Percentiles rank a stretch among this genome's conserved stretches.
These are phyloP conservation scores for Tarenaya hassleriana DNA, from an alignment of 345 rosid genomes.

Conservation along the genomic window DNA sequence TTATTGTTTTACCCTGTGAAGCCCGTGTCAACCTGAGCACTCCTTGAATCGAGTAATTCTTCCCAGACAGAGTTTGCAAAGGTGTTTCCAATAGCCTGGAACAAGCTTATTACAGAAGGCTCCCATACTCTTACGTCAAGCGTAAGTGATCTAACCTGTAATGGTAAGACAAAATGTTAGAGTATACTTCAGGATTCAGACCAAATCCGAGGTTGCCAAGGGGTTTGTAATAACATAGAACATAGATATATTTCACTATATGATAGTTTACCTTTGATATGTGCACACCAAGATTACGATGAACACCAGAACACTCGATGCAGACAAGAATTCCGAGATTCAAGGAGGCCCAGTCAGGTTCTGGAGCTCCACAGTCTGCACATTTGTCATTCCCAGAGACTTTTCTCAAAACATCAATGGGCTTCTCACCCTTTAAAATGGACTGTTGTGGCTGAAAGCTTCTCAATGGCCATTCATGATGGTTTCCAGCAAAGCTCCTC, in stretches of 20 bases:
- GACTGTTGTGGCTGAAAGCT: slow-evolving; percentile 62
- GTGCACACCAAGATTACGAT: slow-evolving; percentile 97
- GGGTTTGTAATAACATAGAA: not conserved
- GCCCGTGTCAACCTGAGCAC: slow-evolving; percentile 45
- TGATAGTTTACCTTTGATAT: slow-evolving; percentile 83
- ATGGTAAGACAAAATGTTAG: slow-evolving; percentile 19
- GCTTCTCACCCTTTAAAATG: slow-evolving; percentile 70
- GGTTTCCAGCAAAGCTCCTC: slow-evolving; percentile 52
- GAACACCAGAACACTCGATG: slow-evolving; percentile 99
- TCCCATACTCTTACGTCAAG: slow-evolving; percentile 99
- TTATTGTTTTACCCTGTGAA: slow-evolving; percentile 43
- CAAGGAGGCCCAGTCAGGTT: slow-evolving; percentile 99
- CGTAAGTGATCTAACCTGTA: slow-evolving; percentile 94
- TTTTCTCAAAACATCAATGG: slow-evolving; percentile 67
- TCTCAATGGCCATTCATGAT: slow-evolving; percentile 59
- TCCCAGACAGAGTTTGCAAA: slow-evolving; percentile 97
- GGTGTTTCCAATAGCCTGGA: slow-evolving; percentile 89
- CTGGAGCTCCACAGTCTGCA: slow-evolving; percentile 98
- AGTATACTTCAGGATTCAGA: slow-evolving; percentile 1
- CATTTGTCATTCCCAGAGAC: slow-evolving; percentile 92
- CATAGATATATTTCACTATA: slow-evolving; percentile 7
- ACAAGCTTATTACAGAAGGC: slow-evolving; percentile 90
- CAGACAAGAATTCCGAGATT: slow-evolving; percentile 96
- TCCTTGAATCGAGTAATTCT: slow-evolving; percentile 84
- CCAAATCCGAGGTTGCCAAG: slow-evolving; percentile 3